These are phyloP conservation scores for Suillus clintonianus DNA, from an alignment of 768 basidiomycete species.

Conservation along the genomic window DNA sequence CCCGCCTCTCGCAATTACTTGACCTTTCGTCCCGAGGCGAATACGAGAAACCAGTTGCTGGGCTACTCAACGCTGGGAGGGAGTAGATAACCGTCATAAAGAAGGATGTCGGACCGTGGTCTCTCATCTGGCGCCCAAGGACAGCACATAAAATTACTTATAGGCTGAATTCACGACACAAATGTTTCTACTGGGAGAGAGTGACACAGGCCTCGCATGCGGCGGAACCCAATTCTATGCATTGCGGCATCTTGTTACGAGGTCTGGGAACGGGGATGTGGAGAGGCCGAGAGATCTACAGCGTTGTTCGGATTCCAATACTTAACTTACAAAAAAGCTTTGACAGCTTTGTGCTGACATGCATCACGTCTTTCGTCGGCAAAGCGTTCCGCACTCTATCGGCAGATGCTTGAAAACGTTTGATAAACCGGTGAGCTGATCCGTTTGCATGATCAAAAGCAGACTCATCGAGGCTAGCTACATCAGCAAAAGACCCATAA, in stretches of 20 bases:
- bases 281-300: not conserved
- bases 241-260: not conserved
- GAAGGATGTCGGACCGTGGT: not conserved
- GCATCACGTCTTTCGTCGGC: not conserved
- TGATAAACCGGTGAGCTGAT: not conserved
- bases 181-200: not conserved
- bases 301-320: not conserved
- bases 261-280: not conserved
- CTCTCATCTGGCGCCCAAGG: not conserved
- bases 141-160: not conserved
- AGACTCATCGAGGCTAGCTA: too few species aligned
- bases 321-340: not conserved
- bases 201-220: not conserved
- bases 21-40: not conserved
- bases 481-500: too few species aligned
- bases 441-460: not conserved
- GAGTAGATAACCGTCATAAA: not conserved
- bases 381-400: not conserved
- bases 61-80: not conserved
- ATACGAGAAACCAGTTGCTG: not conserved
- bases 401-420: not conserved
- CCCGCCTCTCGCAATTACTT: not conserved
- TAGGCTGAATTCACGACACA: not conserved
- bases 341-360: not conserved
- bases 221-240: not conserved